These are phyloP conservation scores for Pythium biforme DNA, from an alignment of 352 stramenopile genomes.

Conservation along the genomic window DNA sequence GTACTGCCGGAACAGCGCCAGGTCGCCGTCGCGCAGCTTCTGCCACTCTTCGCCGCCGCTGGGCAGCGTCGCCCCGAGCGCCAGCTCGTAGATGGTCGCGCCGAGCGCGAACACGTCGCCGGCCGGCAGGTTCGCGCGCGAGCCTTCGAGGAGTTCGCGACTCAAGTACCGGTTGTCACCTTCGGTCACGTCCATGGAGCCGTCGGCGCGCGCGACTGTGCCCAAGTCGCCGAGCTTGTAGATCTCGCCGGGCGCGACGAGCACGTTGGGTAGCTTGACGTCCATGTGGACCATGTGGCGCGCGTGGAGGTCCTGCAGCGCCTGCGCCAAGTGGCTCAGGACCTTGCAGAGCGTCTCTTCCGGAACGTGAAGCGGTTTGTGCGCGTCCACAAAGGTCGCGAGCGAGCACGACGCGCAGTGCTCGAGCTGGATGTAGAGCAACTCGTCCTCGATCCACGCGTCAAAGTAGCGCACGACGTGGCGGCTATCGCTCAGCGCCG, in stretches of 20 bases:
- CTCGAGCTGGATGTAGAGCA: constrained; percentile 88
- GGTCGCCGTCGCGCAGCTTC: constrained; percentile 81
- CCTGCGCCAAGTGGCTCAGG: constrained; percentile 73
- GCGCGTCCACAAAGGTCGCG: constrained; percentile 58
- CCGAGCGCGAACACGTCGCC: constrained; percentile 86
- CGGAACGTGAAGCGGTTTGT: constrained; percentile 60
- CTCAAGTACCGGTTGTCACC: constrained; percentile 87
- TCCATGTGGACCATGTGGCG: constrained; percentile 89
- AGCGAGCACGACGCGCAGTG: constrained; percentile 68
- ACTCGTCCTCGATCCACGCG: constrained; percentile 86
- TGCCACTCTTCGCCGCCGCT: constrained; percentile 83
- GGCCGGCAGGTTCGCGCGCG: constrained; percentile 66
- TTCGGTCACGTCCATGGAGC: constrained; percentile 84
- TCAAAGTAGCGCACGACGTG: constrained; percentile 87
- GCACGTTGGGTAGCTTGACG: constrained; percentile 84
- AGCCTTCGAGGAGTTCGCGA: constrained; percentile 79
- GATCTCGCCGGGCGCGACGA: constrained; percentile 54
- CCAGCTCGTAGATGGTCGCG: constrained; percentile 83
- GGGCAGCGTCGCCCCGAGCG: constrained; percentile 62
- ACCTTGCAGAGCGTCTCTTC: constrained; percentile 74
- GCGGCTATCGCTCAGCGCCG: constrained; percentile 71
- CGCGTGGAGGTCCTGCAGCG: constrained; percentile 78
- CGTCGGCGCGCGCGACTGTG: constrained; percentile 76
- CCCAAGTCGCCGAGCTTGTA: constrained; percentile 85
- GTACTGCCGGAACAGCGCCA: constrained; percentile 84